Percentiles rank a stretch among this genome's conserved stretches.
These are phyloP conservation scores for Calonectria naviculata DNA, from an alignment of 2,329 filamentous ascomycete genomes.

Conservation along the genomic window DNA sequence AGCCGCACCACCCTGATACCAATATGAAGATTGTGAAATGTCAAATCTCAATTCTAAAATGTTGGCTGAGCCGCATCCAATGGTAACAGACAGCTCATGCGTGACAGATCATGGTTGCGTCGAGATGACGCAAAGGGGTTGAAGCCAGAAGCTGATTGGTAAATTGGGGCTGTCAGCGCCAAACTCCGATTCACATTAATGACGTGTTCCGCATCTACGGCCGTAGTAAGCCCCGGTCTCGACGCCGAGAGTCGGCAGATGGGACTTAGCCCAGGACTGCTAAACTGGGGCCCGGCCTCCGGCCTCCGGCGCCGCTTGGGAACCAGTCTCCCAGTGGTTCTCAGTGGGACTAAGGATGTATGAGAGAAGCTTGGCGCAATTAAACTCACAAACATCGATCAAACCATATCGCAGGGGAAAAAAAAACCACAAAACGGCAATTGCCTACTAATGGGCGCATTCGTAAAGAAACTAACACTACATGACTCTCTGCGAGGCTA, in stretches of 20 bases:
- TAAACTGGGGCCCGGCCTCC: slow-evolving; percentile 18
- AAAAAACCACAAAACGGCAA: too few relatives aligned
- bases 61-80: slow-evolving; percentile 2
- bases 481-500: background rate
- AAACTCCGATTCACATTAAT: background rate
- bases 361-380: background rate
- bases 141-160: background rate
- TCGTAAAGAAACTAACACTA: too few relatives aligned
- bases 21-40: background rate
- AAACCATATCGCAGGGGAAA: background rate
- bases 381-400: background rate
- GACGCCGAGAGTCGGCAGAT: background rate
- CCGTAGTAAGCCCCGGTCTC: background rate
- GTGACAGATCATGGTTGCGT: background rate
- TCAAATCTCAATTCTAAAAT: slow-evolving; percentile 4
- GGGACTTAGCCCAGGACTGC: background rate
- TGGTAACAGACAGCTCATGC: background rate
- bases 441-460: background rate
- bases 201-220: background rate
- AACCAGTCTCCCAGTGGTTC: too few relatives aligned
- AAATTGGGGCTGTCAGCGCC: background rate
- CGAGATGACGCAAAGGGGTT: background rate
- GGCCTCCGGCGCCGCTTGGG: slow-evolving; percentile 2
- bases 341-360: background rate
- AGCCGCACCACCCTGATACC: background rate